phyloP scores from a whole-genome alignment of 2,329 filamentous ascomycete genomes.

The Tolypocladium inflatum region DNA sequence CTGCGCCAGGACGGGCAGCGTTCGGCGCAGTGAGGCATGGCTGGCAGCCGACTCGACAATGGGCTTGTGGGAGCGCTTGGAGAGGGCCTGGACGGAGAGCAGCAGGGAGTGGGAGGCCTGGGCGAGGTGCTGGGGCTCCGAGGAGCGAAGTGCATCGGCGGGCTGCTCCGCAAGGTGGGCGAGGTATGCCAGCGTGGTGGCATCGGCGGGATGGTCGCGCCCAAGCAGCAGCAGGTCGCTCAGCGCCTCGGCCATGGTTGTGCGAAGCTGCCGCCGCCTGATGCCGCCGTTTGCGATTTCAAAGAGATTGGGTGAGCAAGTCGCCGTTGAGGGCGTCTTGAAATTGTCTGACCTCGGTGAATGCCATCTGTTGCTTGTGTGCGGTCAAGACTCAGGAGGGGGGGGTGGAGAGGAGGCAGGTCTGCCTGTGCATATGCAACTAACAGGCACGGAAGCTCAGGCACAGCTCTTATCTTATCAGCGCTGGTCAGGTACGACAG shows the following conservation, averaged over 20 bases:
- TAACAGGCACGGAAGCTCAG: background rate
- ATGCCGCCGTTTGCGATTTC: background rate
- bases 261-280: background rate
- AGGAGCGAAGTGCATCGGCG: slow-evolving; percentile 59
- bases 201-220: slow-evolving; percentile 28
- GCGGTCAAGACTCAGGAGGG: background rate
- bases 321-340: background rate
- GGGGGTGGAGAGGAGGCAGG: background rate
- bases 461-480: background rate
- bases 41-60: slow-evolving; percentile 74
- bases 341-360: background rate
- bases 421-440: background rate
- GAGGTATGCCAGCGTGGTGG: slow-evolving; percentile 60
- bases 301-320: background rate
- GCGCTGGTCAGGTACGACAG: background rate
- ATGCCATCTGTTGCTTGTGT: background rate
- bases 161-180: slow-evolving; percentile 68
- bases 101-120: slow-evolving; percentile 74
- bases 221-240: slow-evolving; percentile 24
- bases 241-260: slow-evolving; percentile 26
- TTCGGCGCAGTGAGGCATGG: slow-evolving; percentile 61
- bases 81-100: slow-evolving; percentile 76
- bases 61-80: slow-evolving; percentile 78
- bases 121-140: slow-evolving; percentile 70
- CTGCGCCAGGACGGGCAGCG: slow-evolving; percentile 60